These are phyloP conservation scores for Ustilago shanxiensis DNA, from an alignment of 1,284 basidiomycete genomes.

Conservation along the genomic window DNA sequence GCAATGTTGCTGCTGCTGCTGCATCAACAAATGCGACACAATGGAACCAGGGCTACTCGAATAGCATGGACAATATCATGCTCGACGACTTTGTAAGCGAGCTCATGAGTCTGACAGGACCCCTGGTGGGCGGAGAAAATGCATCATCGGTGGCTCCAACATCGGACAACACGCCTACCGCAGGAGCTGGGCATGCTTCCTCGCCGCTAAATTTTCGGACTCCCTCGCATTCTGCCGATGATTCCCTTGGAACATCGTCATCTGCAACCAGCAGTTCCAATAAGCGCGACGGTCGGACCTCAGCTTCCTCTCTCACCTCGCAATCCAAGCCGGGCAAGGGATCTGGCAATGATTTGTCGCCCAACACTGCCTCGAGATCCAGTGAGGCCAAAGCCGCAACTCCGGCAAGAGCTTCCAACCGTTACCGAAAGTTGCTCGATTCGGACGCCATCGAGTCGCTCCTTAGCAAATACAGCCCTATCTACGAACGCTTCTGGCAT, in stretches of 20 bases:
- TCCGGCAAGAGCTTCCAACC: conserved; percentile 23
- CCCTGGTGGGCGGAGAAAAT: conserved; percentile 28
- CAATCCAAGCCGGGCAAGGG: not conserved
- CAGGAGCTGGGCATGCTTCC: conserved; percentile 7
- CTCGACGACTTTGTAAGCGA: conserved; percentile 59
- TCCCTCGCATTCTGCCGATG: not conserved
- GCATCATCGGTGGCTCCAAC: conserved; percentile 15
- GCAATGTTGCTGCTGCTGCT: conserved; percentile 6
- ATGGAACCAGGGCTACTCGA: conserved; percentile 34
- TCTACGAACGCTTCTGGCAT: conserved; percentile 55
- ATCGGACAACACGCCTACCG: conserved; percentile 23
- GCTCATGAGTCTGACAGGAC: conserved; percentile 50
- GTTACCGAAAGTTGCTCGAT: conserved; percentile 48
- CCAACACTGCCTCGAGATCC: conserved; percentile 5
- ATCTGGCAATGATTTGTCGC: not conserved
- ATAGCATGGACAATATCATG: conserved; percentile 53
- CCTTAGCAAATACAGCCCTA: conserved; percentile 56
- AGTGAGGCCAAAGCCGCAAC: conserved; percentile 17
- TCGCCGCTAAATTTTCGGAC: conserved; percentile 13
- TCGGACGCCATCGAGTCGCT: conserved; percentile 53
- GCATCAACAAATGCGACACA: conserved; percentile 9
- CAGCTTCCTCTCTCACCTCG: not conserved
- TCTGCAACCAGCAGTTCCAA: conserved; percentile 6
- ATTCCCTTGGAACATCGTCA: conserved; percentile 7
- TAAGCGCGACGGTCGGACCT: not conserved